A percentile compares a stretch with the other conserved stretches of the same genome.
Conservation (phyloP, 1,284 basidiomycete species). For the Anthracocystis setariae region DNA sequence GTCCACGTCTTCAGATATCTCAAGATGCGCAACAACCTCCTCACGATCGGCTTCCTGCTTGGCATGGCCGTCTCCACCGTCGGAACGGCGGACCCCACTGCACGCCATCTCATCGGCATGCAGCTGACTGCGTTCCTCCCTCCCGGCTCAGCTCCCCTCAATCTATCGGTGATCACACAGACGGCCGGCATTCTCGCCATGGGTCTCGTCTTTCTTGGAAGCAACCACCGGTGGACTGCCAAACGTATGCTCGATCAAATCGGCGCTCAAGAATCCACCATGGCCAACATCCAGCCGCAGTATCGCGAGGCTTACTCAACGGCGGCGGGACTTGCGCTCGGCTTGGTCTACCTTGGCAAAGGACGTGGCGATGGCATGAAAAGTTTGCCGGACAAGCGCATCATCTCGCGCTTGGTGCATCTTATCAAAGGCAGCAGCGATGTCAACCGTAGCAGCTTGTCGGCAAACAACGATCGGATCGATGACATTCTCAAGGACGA, state of each 20-base stretch:
- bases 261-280: slow-evolving; percentile 78
- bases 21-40: slow-evolving; percentile 92
- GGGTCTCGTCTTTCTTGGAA: slow-evolving; percentile 88
- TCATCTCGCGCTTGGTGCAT: slow-evolving; percentile 50
- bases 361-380: slow-evolving; percentile 54
- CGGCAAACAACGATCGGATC: slow-evolving; percentile 1
- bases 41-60: slow-evolving; percentile 89
- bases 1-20: slow-evolving; percentile 87
- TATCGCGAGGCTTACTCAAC: slow-evolving; percentile 87
- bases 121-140: slow-evolving; percentile 93
- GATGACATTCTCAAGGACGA: slow-evolving; percentile 4
- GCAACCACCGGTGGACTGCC: slow-evolving; percentile 87
- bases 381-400: slow-evolving; percentile 50
- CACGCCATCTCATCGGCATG: slow-evolving; percentile 89
- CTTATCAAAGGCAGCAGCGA: slow-evolving; percentile 36
- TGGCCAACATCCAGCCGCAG: slow-evolving; percentile 73
- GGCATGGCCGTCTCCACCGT: slow-evolving; percentile 90
- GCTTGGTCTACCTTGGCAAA: slow-evolving; percentile 92
- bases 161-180: slow-evolving; percentile 88
- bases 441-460: background rate
- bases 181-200: slow-evolving; percentile 87
- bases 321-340: slow-evolving; percentile 87
- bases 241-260: slow-evolving; percentile 89
- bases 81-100: slow-evolving; percentile 85
- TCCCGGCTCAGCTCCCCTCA: slow-evolving; percentile 84